Conservation (phyloP, 768 basidiomycete species). For the Paxillus ammoniavirescens region DNA sequence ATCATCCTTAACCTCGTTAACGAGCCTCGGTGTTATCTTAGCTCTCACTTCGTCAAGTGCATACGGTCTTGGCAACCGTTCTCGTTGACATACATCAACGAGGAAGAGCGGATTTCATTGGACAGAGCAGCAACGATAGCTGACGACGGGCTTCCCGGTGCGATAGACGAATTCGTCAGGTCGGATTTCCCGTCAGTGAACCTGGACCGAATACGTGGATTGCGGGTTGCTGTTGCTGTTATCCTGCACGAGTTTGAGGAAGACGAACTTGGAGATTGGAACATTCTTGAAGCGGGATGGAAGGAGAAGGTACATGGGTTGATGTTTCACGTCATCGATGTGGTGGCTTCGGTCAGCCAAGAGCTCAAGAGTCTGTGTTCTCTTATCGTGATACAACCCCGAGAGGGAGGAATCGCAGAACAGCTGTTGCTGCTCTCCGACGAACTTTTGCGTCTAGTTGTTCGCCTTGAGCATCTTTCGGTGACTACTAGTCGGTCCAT, state of each 20-base stretch:
- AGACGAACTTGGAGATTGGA: slow-evolving; percentile 54
- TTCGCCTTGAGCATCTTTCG: slow-evolving; percentile 44
- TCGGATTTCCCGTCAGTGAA: slow-evolving; percentile 32
- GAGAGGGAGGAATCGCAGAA: slow-evolving; percentile 43
- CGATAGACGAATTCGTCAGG: slow-evolving; percentile 56
- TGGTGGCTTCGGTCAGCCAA: slow-evolving; percentile 45
- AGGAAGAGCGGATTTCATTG: slow-evolving; percentile 57
- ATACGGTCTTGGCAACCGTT: slow-evolving; percentile 61
- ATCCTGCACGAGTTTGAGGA: slow-evolving; percentile 50
- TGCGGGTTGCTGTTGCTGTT: slow-evolving; percentile 64
- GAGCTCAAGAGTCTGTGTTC: slow-evolving; percentile 57
- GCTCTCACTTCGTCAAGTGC: slow-evolving; percentile 55
- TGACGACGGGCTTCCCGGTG: slow-evolving; percentile 62
- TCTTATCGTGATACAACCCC: slow-evolving; percentile 34
- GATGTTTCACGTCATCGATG: slow-evolving; percentile 52
- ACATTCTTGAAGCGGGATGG: slow-evolving; percentile 58
- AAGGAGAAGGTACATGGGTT: slow-evolving; percentile 57
- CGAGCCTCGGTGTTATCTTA: slow-evolving; percentile 59
- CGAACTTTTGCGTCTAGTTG: slow-evolving; percentile 54
- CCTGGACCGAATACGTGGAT: slow-evolving; percentile 51
- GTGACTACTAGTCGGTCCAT: slow-evolving; percentile 51
- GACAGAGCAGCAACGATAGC: slow-evolving; percentile 64
- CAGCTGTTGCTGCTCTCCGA: slow-evolving; percentile 54
- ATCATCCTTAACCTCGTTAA: slow-evolving; percentile 60
- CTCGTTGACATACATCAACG: slow-evolving; percentile 58